Percentiles rank a stretch among this genome's conserved stretches.
Evolutionary conservation across 2,329 filamentous ascomycete species (phyloP).

Genomic region (Phoma sp.): DNA sequence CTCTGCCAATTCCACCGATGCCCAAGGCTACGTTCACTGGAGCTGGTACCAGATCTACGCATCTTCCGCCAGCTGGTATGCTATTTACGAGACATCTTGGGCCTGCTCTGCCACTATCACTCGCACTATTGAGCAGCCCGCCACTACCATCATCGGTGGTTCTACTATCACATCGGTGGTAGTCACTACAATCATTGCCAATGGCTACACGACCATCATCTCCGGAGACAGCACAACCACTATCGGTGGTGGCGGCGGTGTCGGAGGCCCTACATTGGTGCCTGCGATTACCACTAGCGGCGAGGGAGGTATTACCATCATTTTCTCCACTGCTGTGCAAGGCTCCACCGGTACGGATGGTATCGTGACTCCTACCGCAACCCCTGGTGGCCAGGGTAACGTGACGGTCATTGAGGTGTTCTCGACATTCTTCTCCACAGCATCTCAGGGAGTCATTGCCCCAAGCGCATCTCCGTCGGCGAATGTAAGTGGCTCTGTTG

Average conservation of each 20-base stretch:
- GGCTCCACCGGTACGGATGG: constrained; percentile 25
- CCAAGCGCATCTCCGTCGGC: constrained; percentile 5
- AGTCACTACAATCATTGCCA: constrained; percentile 33
- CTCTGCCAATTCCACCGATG: constrained; percentile 29
- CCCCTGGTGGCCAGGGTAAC: constrained; percentile 11
- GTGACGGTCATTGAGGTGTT: constrained; percentile 20
- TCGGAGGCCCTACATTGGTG: constrained; percentile 28
- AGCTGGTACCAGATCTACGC: constrained; percentile 32
- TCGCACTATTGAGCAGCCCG: constrained; percentile 29
- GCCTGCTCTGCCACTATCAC: constrained; percentile 30
- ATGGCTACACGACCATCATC: constrained; percentile 30
- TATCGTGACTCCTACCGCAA: constrained; percentile 17
- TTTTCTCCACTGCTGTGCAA: constrained; percentile 27
- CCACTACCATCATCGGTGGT: constrained; percentile 16
- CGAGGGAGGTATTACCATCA: constrained; percentile 28
- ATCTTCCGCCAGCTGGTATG: constrained; percentile 38
- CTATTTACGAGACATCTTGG: constrained; percentile 33
- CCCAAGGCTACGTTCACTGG: constrained; percentile 28
- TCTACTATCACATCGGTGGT: constrained; percentile 14
- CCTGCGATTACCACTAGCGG: constrained; percentile 32
- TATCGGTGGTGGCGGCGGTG: constrained; percentile 21
- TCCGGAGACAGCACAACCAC: constrained; percentile 28
- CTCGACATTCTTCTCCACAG: constrained; percentile 22
- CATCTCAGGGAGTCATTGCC: constrained; percentile 19
- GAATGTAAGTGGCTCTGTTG: neutral